Conservation (phyloP, 352 stramenopile genomes). For the Peronospora tabacina region DNA sequence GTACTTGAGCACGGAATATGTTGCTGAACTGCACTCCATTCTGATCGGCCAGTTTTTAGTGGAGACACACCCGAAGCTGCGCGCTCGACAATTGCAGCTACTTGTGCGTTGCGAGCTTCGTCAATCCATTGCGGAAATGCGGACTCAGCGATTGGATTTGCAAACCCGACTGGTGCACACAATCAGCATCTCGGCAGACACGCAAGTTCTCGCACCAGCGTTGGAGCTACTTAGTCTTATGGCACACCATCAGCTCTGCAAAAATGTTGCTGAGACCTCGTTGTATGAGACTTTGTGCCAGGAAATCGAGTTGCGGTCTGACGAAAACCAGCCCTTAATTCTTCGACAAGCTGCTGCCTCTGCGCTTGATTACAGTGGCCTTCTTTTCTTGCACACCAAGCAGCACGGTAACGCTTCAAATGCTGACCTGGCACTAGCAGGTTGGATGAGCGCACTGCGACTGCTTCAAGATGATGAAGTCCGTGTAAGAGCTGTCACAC, state of each 20-base stretch:
- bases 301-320: conserved; percentile 39
- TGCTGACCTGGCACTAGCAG: conserved; percentile 32
- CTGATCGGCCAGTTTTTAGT: conserved; percentile 42
- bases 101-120: conserved; percentile 35
- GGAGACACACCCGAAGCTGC: conserved; percentile 64
- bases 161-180: conserved; percentile 20
- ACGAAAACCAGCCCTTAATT: conserved; percentile 49
- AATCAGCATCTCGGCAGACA: conserved; percentile 39
- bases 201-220: conserved; percentile 41
- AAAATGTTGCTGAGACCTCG: conserved; percentile 2
- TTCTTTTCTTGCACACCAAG: conserved; percentile 27
- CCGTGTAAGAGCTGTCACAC: conserved; percentile 21
- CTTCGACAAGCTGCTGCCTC: conserved; percentile 52
- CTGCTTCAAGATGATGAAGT: conserved; percentile 68
- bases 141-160: conserved; percentile 14
- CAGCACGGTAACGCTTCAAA: conserved; percentile 1
- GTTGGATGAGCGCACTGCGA: conserved; percentile 50
- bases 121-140: conserved; percentile 8
- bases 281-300: conserved; percentile 28
- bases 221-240: conserved; percentile 55
- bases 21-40: conserved; percentile 29
- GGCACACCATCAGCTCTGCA: conserved; percentile 11
- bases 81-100: conserved; percentile 44
- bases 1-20: conserved; percentile 4
- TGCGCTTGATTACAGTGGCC: conserved; percentile 38